Base-by-base conservation (phyloP, 2,329 filamentous ascomycete genomes). In the Rosellinia necatrix region DNA sequence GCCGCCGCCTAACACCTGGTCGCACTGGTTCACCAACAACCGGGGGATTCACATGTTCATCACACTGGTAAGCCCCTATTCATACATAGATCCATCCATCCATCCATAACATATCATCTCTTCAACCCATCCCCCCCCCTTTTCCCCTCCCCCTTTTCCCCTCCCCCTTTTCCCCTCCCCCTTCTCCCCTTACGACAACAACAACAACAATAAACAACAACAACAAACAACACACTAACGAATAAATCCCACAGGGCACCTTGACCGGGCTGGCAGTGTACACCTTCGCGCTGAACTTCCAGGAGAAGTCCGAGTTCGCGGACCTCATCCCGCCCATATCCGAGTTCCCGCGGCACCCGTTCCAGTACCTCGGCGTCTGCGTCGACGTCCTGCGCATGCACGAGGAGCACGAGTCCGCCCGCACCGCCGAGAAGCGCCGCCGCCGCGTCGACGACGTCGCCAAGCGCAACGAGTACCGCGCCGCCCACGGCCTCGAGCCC, bases 11-110 rank as follows among this genome's bases (percentile, higher is more conserved):
- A 91, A 91, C 5, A 90, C 89, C 0, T 91, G 91, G 74, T 82
- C 90, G 75, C 83, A 93, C 73, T 92, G 88, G 84, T 92, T 97
- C 73, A 79, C 96, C 71, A 86, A 90, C 64, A 93, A 85, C 71
- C 82, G 83, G 56, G 76, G 77, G 53, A 83, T 97, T 53, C 93
- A 99, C 74, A 73, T 91, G 24, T 88, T 83, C 72, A 92, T 99
- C 71, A 90, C 90, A 2, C 80, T 97, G 78, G 91, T 96, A 79
- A 56, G 82, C 71, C 21, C 40, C 24, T 41, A 34, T 15, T 38
- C 30, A 17, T 27, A 22, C n/a, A n/a, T n/a, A n/a, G n/a, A n/a
- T n/a, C n/a, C n/a, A n/a, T 30, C 27, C 27, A 30, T 30, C 17
- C 7, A 25, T 27, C 27, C 38, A 27, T 8, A 7, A 27, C 15